These are phyloP conservation scores for Eucalyptus cladocalyx DNA, from an alignment of 345 rosid species.

Conservation along the genomic window DNA sequence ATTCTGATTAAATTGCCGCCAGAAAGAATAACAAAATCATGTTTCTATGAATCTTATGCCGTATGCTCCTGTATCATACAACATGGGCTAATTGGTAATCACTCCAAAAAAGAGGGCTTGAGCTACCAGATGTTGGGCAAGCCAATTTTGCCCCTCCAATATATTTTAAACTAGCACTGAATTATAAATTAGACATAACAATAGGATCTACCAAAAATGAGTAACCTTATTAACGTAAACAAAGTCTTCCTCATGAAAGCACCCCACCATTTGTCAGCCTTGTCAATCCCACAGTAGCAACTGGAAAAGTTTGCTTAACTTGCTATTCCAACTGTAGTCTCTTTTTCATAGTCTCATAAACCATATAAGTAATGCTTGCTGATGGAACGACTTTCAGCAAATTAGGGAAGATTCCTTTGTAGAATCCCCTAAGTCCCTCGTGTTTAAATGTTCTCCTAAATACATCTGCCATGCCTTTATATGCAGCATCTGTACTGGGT, in stretches of 20 bases:
- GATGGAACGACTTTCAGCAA: constrained; percentile 57
- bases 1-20: neutral
- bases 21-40: constrained; percentile 6
- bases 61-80: constrained; percentile 12
- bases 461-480: constrained; percentile 64
- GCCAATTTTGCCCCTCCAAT: constrained; percentile 5
- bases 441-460: constrained; percentile 57
- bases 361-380: constrained; percentile 42
- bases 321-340: constrained; percentile 53
- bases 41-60: neutral
- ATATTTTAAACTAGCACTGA: neutral
- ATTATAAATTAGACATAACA: neutral
- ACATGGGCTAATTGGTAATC: constrained; percentile 3
- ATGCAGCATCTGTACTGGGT: constrained; percentile 24
- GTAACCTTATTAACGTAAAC: constrained; percentile 5
- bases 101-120: neutral
- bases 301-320: neutral
- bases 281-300: neutral
- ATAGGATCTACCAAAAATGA: neutral
- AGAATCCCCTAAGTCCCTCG: constrained; percentile 69
- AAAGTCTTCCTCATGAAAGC: neutral
- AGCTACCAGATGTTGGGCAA: neutral
- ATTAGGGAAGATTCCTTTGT: constrained; percentile 84
- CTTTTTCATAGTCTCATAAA: constrained; percentile 84
- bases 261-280: constrained; percentile 4